A percentile compares a stretch with the other conserved stretches of the same genome.
phyloP scores from a whole-genome alignment of 2,329 filamentous ascomycete species.

The Rutstroemia sp. region DNA sequence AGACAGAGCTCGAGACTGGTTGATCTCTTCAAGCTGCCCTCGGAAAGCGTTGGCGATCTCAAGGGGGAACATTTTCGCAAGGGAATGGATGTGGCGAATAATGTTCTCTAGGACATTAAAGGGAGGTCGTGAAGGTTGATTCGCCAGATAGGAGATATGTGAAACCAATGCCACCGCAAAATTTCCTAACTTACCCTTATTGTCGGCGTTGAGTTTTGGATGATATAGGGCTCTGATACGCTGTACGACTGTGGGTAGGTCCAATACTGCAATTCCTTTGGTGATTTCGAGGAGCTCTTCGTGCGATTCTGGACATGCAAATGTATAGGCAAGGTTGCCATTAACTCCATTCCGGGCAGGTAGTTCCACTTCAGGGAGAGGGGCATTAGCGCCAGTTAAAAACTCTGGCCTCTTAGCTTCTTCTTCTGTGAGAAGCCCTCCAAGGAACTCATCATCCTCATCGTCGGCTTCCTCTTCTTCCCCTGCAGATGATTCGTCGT shows the following conservation, averaged over 20 bases:
- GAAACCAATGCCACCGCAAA: constrained; percentile 63
- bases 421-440: constrained; percentile 54
- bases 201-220: constrained; percentile 73
- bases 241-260: constrained; percentile 74
- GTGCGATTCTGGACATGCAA: constrained; percentile 74
- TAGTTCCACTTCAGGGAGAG: constrained; percentile 36
- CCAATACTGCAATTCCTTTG: constrained; percentile 51
- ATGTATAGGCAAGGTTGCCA: constrained; percentile 70
- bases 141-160: constrained; percentile 45
- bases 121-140: constrained; percentile 39
- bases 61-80: constrained; percentile 77
- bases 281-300: constrained; percentile 63
- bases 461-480: constrained; percentile 34
- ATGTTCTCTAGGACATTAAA: constrained; percentile 70
- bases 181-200: constrained; percentile 71
- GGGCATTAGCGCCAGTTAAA: constrained; percentile 36
- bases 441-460: constrained; percentile 65
- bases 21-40: constrained; percentile 56
- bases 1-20: constrained; percentile 40
- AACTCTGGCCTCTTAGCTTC: constrained; percentile 49
- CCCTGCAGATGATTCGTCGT: constrained; percentile 39
- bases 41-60: constrained; percentile 74
- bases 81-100: constrained; percentile 84
- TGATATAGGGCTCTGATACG: constrained; percentile 90
- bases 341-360: constrained; percentile 30